These are phyloP conservation scores for Aeminium ludgeri DNA, from an alignment of 495 filamentous ascomycete genomes.

Conservation along the genomic window DNA sequence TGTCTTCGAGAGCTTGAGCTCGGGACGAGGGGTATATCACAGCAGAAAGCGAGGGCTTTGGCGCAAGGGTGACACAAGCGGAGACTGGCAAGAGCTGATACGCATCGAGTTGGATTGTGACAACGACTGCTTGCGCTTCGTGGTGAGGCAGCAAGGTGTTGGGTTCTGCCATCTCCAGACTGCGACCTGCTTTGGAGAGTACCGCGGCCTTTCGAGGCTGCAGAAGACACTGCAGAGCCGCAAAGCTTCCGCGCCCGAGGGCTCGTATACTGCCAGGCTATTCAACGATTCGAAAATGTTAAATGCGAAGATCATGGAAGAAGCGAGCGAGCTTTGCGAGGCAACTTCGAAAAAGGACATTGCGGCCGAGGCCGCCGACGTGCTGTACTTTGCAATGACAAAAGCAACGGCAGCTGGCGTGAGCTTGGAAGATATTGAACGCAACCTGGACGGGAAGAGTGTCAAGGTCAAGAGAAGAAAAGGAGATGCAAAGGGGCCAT, in stretches of 20 bases:
- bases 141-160: constrained; percentile 75
- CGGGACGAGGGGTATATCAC: constrained; percentile 86
- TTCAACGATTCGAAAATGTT: constrained; percentile 83
- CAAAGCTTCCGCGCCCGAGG: constrained; percentile 63
- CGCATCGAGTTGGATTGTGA: constrained; percentile 80
- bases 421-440: constrained; percentile 69
- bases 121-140: constrained; percentile 74
- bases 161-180: constrained; percentile 93
- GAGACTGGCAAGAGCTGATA: constrained; percentile 78
- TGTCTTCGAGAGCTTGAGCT: constrained; percentile 66
- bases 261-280: constrained; percentile 82
- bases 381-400: constrained; percentile 88
- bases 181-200: constrained; percentile 76
- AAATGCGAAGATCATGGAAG: constrained; percentile 94
- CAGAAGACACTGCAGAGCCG: constrained; percentile 68
- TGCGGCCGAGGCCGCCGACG: constrained; percentile 83
- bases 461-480: constrained; percentile 79
- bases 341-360: constrained; percentile 67
- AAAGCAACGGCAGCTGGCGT: constrained; percentile 75
- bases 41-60: constrained; percentile 86
- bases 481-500: constrained; percentile 83
- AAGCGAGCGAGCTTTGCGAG: constrained; percentile 83
- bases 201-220: constrained; percentile 62
- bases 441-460: constrained; percentile 83
- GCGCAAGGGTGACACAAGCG: constrained; percentile 92